Conservation (phyloP, 768 basidiomycete species). For the Tylopilus balloui region DNA sequence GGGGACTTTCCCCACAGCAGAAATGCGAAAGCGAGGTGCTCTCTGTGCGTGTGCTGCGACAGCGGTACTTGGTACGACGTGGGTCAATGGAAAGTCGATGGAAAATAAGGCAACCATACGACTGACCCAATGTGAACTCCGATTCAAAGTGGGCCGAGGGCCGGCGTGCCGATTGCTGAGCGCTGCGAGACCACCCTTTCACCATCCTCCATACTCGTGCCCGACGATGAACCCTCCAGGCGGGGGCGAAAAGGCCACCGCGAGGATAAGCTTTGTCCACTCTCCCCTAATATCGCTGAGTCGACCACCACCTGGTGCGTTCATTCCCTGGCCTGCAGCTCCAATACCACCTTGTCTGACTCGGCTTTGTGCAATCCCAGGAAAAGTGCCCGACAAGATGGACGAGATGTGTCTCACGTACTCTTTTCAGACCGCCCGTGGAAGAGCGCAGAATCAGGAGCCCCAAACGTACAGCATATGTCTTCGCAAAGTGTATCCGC, state of each 20-base stretch:
- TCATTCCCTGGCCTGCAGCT: not conserved
- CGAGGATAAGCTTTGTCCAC: conserved; percentile 22
- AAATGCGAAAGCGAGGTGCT: conserved; percentile 42
- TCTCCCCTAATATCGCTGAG: conserved; percentile 25
- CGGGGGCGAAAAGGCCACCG: conserved; percentile 9
- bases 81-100: conserved; percentile 16
- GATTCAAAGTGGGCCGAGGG: conserved; percentile 11
- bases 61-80: conserved; percentile 77
- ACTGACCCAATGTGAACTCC: conserved; percentile 16
- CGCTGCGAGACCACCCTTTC: not conserved
- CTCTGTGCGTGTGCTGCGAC: conserved; percentile 79
- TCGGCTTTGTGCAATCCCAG: conserved; percentile 28
- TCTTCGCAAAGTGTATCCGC: conserved; percentile 61
- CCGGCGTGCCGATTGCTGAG: not conserved
- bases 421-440: conserved; percentile 53
- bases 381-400: conserved; percentile 52
- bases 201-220: not conserved
- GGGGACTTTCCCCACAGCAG: conserved; percentile 93
- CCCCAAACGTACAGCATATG: conserved; percentile 59
- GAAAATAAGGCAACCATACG: conserved; percentile 24
- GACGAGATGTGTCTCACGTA: conserved; percentile 66
- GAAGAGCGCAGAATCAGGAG: conserved; percentile 46
- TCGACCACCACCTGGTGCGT: conserved; percentile 23
- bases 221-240: conserved; percentile 18
- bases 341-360: not conserved